phyloP scores from a whole-genome alignment of 2,329 filamentous ascomycete species.

The Ambrosiella beaveri region DNA sequence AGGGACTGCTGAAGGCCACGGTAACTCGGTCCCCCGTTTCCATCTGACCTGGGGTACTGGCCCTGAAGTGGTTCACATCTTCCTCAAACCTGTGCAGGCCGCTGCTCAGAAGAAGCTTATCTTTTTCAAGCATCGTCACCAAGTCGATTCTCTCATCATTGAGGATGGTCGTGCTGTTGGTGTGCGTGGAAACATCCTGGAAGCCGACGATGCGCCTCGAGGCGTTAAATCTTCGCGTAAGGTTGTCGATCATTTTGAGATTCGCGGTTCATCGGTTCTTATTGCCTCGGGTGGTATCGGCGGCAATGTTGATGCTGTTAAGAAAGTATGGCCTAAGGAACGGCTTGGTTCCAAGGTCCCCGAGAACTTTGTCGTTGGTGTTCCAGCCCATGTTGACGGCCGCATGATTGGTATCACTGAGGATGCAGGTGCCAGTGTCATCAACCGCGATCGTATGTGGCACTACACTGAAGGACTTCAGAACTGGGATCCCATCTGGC shows the following conservation, averaged over 20 bases:
- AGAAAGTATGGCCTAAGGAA: slow-evolving; percentile 38
- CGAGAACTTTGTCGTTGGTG: slow-evolving; percentile 38
- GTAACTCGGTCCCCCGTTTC: slow-evolving; percentile 46
- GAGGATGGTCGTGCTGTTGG: slow-evolving; percentile 37
- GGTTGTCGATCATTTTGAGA: slow-evolving; percentile 33
- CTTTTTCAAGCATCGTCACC: slow-evolving; percentile 37
- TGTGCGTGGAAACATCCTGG: slow-evolving; percentile 35
- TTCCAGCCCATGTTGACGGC: slow-evolving; percentile 47
- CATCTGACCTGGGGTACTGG: slow-evolving; percentile 45
- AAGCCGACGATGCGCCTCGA: slow-evolving; percentile 30
- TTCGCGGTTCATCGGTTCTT: slow-evolving; percentile 34
- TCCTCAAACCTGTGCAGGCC: slow-evolving; percentile 35
- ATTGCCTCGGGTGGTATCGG: slow-evolving; percentile 43
- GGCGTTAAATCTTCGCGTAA: slow-evolving; percentile 34
- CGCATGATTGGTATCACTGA: slow-evolving; percentile 43
- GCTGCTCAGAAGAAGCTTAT: slow-evolving; percentile 36
- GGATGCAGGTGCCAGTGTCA: slow-evolving; percentile 32
- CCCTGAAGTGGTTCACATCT: slow-evolving; percentile 40
- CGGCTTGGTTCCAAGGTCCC: slow-evolving; percentile 39
- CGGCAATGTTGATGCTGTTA: slow-evolving; percentile 43
- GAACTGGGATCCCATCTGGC: slow-evolving; percentile 48
- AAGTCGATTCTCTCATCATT: slow-evolving; percentile 37
- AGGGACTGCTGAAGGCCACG: slow-evolving; percentile 37
- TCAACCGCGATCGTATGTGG: slow-evolving; percentile 50
- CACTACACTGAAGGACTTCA: slow-evolving; percentile 46